These are phyloP conservation scores for Astragalus membranaceus DNA, from an alignment of 306 rosid species.

Conservation along the genomic window DNA sequence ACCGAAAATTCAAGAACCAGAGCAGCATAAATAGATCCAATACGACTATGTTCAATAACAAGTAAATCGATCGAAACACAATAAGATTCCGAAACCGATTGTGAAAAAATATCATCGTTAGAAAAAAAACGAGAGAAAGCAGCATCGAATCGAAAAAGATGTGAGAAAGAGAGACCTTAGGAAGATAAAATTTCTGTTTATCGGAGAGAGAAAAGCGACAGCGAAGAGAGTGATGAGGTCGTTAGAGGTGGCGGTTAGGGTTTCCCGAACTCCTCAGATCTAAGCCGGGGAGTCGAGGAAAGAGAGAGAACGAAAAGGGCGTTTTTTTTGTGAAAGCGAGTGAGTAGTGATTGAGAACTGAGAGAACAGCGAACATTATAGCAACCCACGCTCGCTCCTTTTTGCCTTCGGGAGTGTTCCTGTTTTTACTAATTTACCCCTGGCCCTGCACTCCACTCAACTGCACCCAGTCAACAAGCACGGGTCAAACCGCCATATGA, in stretches of 20 bases:
- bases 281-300: constrained; percentile 60
- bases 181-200: constrained; percentile 1
- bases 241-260: constrained; percentile 32
- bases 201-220: constrained; percentile 14
- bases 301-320: constrained; percentile 10
- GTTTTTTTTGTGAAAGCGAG: constrained; percentile 6
- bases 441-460: background rate
- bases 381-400: background rate
- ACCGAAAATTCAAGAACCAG: background rate
- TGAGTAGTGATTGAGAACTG: constrained; percentile 5
- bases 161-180: background rate
- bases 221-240: background rate
- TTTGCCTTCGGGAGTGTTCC: background rate
- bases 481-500: background rate
- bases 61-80: background rate
- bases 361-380: background rate
- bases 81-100: background rate
- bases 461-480: constrained; percentile 12
- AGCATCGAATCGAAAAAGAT: background rate
- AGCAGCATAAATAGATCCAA: constrained; percentile 25
- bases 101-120: background rate
- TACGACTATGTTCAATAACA: background rate
- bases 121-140: background rate
- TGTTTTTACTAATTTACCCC: constrained; percentile 24
- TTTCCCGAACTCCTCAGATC: constrained; percentile 81